Base-by-base conservation (phyloP, 2,329 filamentous ascomycete species). In the Cercospora sojina region DNA sequence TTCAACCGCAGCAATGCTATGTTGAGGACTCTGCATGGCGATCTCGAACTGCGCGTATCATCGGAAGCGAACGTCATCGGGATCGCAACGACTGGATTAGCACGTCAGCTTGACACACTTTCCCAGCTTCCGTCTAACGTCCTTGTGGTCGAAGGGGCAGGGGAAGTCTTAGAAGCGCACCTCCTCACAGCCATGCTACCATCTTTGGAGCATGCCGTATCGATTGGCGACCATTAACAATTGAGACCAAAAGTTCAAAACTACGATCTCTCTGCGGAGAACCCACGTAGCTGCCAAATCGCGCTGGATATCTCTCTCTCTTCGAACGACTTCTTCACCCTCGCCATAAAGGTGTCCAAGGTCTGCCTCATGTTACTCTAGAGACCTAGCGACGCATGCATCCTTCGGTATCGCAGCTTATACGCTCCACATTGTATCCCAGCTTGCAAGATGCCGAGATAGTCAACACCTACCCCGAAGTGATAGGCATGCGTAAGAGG, bases 121-220 rank as follows among this genome's bases (percentile, higher is more conserved):
- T 90, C 29, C 73, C 90, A 3, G 87, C 85, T 74, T 10, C 43
- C 18, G 2, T 70, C 74, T 1, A 74, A 74, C 8, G 68, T 76
- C 18, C 38, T 76, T 1, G 31, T 76, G 0, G 67, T 73, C 35
- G 89, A 91, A 73, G 89, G 91, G 72, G 89, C 89, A 1, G 89
- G 85, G 0, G 88, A 91, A 68, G 86, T 91, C 0, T 79, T 91
- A 32, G 89, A 91, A 73, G 81, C 86, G 0, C 88, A 91, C 66
- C 78, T 86, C 2, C 74, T 91, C 1, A 86, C 86, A 0, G 83
- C 88, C 0, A 74, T 91, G 3, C 77, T 89, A 0, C 87, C 87
- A 0, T 82, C 83, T 0, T 74, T 89, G 0, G 83, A 90, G 73
- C 88, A 91, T 65, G 78, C 82, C 5, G 86, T 90, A 18, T 80